Evolutionary conservation across 768 basidiomycete species (phyloP), one percentile per base, ranked within the genome.

Genomic region (Amanita jacksonii): DNA sequence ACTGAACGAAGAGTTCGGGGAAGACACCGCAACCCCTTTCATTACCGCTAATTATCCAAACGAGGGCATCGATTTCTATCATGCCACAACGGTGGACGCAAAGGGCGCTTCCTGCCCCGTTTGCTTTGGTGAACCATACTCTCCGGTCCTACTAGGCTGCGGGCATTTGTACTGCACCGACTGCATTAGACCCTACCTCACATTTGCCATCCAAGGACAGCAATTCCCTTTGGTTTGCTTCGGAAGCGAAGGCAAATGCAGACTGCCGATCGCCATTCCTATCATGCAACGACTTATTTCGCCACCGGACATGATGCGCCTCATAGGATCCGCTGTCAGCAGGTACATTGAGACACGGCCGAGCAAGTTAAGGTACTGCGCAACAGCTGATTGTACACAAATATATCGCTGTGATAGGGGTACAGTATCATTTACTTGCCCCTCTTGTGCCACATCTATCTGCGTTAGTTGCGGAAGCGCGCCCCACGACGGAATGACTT

Each of bases 371-470:
- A 60, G 64, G 40, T 68, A 69, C 46, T 79, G 77, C 57, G 70
- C 72, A 3, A 75, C 73, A 1, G 71, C 76, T 0, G 76, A 79
- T 53, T 79, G 76, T 49, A 54, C 57, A 1, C 68, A 73, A 43
- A 62, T 77, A 7, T 79, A 79, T 53, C 48, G 45, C 28, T 31
- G 38, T 15, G 43, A 44, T 18, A 22, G 19, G n/a, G 16, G 22
- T 18, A 53, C 25, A 46, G 56, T 32, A 46, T 56, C 35, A 52
- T 73, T 51, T 62, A 70, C 33, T 42, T 77, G 76, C 46, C 74
- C 74, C 5, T 72, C 74, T 8, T 79, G 77, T 53, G 69, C 74
- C 41, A 54, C 59, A 20, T 53, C 60, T 5, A 64, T 77, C 18
- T 79, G 77, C 44, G 56, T 72, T 0, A 52, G 64, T 7, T 79